Evolutionary conservation across 202 grass and related monocot species (phyloP).

Genomic region (Brachypodium distachyon): DNA sequence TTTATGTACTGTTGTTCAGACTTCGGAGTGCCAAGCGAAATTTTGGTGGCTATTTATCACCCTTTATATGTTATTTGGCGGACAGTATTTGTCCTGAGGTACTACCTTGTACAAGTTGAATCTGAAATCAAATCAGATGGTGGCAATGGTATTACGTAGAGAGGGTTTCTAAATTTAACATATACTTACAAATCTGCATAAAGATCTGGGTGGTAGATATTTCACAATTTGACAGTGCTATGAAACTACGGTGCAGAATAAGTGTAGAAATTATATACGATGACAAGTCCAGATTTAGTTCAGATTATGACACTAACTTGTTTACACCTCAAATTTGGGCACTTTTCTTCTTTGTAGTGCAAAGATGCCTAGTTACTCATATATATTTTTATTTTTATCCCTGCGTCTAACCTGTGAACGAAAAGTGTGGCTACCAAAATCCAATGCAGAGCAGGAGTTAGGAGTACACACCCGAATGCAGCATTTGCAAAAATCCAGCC

Average conservation of each 20-base stretch:
- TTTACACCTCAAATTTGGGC: background rate
- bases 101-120: background rate
- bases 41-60: no score
- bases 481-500: conserved; percentile 25
- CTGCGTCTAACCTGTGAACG: background rate
- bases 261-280: background rate
- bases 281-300: background rate
- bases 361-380: background rate
- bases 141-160: background rate
- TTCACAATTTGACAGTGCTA: background rate
- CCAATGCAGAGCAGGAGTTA: background rate
- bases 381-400: background rate
- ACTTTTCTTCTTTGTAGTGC: background rate
- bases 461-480: background rate
- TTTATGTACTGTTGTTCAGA: no score
- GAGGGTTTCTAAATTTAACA: background rate
- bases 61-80: no score
- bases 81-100: no score
- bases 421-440: background rate
- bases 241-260: background rate
- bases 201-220: background rate
- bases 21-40: no score
- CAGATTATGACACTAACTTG: background rate
- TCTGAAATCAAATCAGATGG: background rate
- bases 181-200: background rate